A percentile compares a stretch with the other conserved stretches of the same genome.
Evolutionary conservation across 2,329 filamentous ascomycete species (phyloP).

Genomic region (Exophiala lecanii-corni): DNA sequence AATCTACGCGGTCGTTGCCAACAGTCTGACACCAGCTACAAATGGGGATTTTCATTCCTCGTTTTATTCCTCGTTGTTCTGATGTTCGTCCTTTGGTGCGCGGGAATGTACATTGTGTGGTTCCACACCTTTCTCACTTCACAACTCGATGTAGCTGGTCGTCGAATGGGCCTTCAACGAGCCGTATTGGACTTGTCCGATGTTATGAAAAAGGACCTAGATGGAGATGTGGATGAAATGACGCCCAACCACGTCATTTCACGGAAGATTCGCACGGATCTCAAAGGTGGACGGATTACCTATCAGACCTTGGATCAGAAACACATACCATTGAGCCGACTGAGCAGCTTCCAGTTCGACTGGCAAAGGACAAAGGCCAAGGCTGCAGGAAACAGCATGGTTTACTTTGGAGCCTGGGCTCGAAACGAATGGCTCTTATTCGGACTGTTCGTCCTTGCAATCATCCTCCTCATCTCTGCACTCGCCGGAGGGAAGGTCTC

Average conservation of each 20-base stretch:
- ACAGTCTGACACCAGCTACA: conserved; percentile 26
- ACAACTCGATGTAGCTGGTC: conserved; percentile 28
- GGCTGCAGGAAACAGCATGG: no score
- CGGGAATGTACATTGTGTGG: conserved; percentile 35
- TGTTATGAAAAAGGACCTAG: conserved; percentile 15
- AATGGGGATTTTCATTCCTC: conserved; percentile 37
- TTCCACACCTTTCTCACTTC: conserved; percentile 31
- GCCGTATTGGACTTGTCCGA: conserved; percentile 19
- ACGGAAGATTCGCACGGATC: conserved; percentile 4
- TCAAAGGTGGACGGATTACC: conserved; percentile 9
- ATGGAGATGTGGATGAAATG: conserved; percentile 9
- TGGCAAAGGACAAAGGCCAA: neutral
- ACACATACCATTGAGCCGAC: neutral
- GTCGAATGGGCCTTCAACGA: conserved; percentile 31
- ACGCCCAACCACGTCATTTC: conserved; percentile 10
- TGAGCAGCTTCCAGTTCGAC: neutral
- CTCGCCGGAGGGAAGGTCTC: conserved; percentile 5
- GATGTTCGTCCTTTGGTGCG: conserved; percentile 30
- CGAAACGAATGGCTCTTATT: neutral
- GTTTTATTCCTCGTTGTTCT: conserved; percentile 32
- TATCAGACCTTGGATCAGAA: conserved; percentile 9
- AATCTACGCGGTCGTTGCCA: conserved; percentile 17
- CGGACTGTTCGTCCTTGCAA: conserved; percentile 3
- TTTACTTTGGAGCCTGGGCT: no score
- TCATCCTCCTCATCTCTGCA: conserved; percentile 6